Base-by-base conservation (phyloP, 2,329 filamentous ascomycete genomes). In the Cladosporium sp. region DNA sequence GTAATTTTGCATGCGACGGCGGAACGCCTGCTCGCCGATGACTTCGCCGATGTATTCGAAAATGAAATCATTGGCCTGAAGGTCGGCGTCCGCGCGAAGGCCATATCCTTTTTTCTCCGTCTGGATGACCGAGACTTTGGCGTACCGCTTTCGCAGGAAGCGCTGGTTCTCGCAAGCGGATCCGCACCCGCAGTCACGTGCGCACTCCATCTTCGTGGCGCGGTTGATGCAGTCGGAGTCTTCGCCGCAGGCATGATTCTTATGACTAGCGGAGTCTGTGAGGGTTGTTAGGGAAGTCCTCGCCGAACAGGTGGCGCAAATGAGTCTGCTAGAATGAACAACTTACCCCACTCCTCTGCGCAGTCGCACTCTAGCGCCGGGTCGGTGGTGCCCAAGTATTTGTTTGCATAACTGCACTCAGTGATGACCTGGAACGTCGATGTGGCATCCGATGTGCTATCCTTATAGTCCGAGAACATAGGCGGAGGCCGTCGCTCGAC, bases 11-110 rank as follows among this genome's bases (percentile, higher is more conserved):
- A 95, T 96, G 56, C 93, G 89, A 54, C 84, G 83, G 52, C 90
- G 87, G 67, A 97, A 97, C 9, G 86, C 86, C 31, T 82, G 80
- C 72, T 98, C 92, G 63, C 95, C 92, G 68, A 98, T 96, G 62
- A 97, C 93, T 72, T 98, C 93, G 62, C 93, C 93, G 62, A 98
- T 92, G 70, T 98, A 98, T 73, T 98, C 93, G 68, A 89, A 97
- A 62, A 98, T 89, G 68, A 98, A 95, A 66, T 96, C 89, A 67
- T 95, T 84, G 18, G 87, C 77, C 58, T 85, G 80, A 57, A 98
- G 76, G 59, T 90, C 79, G 41, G 76, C 74, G 70, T 97, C 86
- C 52, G 91, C 82, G 53, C 93, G 87, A 54, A 98, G 81, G 38
- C 93, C 93, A 64, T 87, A 97, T 38, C 93, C 93, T 71, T 98